Evolutionary conservation across 805 yeast species (phyloP).

Genomic region (Metschnikowia cerradonensis): DNA sequence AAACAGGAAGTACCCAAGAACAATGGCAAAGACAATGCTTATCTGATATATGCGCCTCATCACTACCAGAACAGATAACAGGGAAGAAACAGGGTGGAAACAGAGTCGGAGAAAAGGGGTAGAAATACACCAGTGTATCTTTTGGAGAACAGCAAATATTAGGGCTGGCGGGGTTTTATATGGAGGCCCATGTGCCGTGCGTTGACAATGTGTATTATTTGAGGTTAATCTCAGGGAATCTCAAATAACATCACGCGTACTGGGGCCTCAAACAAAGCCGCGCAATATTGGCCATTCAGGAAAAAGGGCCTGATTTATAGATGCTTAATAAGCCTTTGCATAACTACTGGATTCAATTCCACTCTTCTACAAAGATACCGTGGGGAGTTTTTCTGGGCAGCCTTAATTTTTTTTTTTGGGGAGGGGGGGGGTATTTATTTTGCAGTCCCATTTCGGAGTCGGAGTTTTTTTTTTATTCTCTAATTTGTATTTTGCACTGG

Average conservation of each 20-base stretch:
- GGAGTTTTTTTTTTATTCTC: too few relatives aligned
- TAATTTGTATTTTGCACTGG: too few relatives aligned
- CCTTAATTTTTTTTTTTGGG: too few relatives aligned
- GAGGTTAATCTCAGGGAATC: background rate
- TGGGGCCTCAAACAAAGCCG: background rate
- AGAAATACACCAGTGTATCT: background rate
- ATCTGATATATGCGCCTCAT: constrained; percentile 1
- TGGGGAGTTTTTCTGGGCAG: too few relatives aligned
- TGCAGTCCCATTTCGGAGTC: too few relatives aligned
- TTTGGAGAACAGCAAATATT: background rate
- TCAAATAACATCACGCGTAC: background rate
- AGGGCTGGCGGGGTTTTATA: background rate
- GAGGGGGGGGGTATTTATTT: too few relatives aligned
- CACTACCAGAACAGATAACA: background rate
- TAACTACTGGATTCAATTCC: too few relatives aligned
- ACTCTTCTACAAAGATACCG: too few relatives aligned
- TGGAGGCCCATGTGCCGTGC: background rate
- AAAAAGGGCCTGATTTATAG: background rate
- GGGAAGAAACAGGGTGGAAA: too few relatives aligned
- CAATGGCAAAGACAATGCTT: background rate
- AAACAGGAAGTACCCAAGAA: background rate
- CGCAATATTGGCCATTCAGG: background rate
- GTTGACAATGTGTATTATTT: background rate
- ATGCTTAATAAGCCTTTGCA: background rate
- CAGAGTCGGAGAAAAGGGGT: too few relatives aligned